Base-by-base conservation (phyloP, 768 basidiomycete species). In the Tylopilus rubrobrunneus region DNA sequence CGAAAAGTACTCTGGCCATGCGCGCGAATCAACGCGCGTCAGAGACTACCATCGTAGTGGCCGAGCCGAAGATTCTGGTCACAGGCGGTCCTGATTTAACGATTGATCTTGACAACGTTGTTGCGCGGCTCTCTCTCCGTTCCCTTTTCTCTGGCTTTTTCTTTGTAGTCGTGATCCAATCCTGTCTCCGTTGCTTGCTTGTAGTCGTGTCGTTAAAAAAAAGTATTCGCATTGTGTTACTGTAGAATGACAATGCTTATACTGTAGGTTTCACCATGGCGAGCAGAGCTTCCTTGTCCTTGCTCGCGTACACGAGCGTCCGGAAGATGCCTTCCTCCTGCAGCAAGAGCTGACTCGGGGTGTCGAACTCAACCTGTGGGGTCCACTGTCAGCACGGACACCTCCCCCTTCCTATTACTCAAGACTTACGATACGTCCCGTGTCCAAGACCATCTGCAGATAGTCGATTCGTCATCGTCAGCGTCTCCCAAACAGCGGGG, bases 41-140 rank as follows among this genome's bases (percentile, higher is more conserved):
- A 68, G 77, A 55, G 76, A 78, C 61, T 78, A 77, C 56, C 63
- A 71, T 47, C 73, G 74, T 37, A 70, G 68, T 12, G 55, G 46
- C 34, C 67, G 66, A 19, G 74, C 69, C 39, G 62, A 67, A 33
- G 72, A 67, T 21, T 49, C 62, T 51, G 62, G 64, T 12, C 60
- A 70, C 45, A 68, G 67, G 60, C 57, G 70, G 51, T 51, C 60
- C 36, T 71, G 31, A 68, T 39, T 11, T 25, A 25, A 44, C 48
- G 34, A 64, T 11, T 44, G 42, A 23, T 21, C 34, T 33, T 21
- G 45, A 52, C 14, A 17, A 25, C 29, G 49, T 55, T 31, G 31
- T 31, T 8, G 31, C 7, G 10, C 23, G 51, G 37, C 9, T 37
- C 36, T 37, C 3, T 37, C 17, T 19, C 39, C n/a, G 17, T 39